These are phyloP conservation scores for Claviceps sp. DNA, from an alignment of 2,329 filamentous ascomycete genomes.

Conservation along the genomic window DNA sequence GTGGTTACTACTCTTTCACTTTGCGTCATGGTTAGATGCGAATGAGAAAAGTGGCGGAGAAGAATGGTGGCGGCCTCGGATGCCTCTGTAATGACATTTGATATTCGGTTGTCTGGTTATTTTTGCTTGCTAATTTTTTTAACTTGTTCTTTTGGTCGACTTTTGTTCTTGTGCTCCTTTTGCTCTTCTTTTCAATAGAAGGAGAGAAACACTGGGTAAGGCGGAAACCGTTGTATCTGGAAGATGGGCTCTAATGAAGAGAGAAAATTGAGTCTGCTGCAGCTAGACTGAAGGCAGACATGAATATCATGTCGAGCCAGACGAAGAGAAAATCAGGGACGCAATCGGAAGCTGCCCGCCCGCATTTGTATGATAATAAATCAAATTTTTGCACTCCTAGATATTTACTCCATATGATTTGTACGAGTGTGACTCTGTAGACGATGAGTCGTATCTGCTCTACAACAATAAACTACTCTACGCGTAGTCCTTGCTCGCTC, in stretches of 20 bases:
- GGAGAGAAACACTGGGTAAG: neutral
- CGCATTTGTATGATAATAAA: slow-evolving; percentile 10
- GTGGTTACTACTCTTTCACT: neutral
- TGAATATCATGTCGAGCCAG: slow-evolving; percentile 1
- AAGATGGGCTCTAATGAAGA: neutral
- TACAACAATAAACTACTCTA: neutral
- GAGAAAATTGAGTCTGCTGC: neutral
- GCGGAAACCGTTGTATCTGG: neutral
- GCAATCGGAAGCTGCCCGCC: slow-evolving; percentile 1
- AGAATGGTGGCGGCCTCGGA: neutral
- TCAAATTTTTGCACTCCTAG: neutral
- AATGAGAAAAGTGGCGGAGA: slow-evolving; percentile 1
- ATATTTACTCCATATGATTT: neutral
- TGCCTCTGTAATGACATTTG: neutral
- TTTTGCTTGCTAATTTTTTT: too few relatives aligned
- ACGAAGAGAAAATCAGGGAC: slow-evolving; percentile 1
- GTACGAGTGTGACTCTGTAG: neutral
- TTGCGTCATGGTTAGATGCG: slow-evolving; percentile 1
- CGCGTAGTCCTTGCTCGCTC: neutral
- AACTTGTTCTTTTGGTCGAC: too few relatives aligned
- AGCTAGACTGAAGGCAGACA: slow-evolving; percentile 4
- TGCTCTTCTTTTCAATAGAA: neutral
- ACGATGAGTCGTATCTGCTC: neutral
- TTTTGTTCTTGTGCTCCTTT: neutral
- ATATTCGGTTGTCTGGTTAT: neutral